Percentiles rank a stretch among this genome's conserved stretches.
Conservation (phyloP, 768 basidiomycete genomes). For the Lepiota venenata region DNA sequence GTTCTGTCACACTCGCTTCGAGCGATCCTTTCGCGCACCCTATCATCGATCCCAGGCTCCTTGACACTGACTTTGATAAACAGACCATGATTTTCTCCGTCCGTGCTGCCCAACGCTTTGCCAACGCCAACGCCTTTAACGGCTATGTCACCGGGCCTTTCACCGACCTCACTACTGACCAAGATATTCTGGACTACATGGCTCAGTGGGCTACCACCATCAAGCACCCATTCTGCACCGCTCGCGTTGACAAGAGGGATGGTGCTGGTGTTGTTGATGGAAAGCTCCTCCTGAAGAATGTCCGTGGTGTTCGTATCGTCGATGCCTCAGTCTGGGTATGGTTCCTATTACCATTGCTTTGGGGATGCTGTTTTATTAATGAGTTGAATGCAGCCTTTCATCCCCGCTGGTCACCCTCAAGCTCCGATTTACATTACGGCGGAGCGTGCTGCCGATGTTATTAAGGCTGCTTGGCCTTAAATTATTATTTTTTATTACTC, state of each 20-base stretch:
- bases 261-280: slow-evolving; percentile 27
- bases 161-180: slow-evolving; percentile 15
- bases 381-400: slow-evolving; percentile 15
- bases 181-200: slow-evolving; percentile 19
- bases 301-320: slow-evolving; percentile 26
- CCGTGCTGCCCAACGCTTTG: slow-evolving; percentile 17
- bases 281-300: slow-evolving; percentile 25
- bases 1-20: slow-evolving; percentile 17
- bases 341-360: neutral
- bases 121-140: slow-evolving; percentile 19
- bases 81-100: slow-evolving; percentile 20
- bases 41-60: slow-evolving; percentile 35
- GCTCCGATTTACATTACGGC: slow-evolving; percentile 15
- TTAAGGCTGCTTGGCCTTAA: slow-evolving; percentile 17
- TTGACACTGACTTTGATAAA: slow-evolving; percentile 24
- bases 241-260: slow-evolving; percentile 19
- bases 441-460: slow-evolving; percentile 26
- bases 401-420: slow-evolving; percentile 24
- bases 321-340: slow-evolving; percentile 26
- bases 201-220: slow-evolving; percentile 15
- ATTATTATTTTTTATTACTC: neutral
- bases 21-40: slow-evolving; percentile 23
- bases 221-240: slow-evolving; percentile 25
- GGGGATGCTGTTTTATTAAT: neutral
- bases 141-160: slow-evolving; percentile 22